phyloP scores from a whole-genome alignment of 1,284 basidiomycete genomes.

The Macrocybe sp. region DNA sequence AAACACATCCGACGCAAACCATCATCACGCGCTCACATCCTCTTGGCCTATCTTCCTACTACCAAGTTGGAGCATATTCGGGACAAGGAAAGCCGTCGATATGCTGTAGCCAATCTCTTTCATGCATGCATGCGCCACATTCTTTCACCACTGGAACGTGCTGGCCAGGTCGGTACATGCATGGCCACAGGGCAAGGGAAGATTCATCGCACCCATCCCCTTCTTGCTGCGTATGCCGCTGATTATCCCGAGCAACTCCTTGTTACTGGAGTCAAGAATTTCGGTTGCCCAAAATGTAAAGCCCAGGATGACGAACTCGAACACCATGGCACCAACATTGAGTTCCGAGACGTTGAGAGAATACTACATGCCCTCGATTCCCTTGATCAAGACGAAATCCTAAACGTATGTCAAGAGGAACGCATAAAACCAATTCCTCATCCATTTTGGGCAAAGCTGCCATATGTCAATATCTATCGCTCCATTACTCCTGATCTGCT shows the following conservation, averaged over 20 bases:
- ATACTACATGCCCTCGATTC: slow-evolving; percentile 15
- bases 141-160: not conserved
- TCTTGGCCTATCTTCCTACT: slow-evolving; percentile 36
- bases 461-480: slow-evolving; percentile 2
- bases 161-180: not conserved
- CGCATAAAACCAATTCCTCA: slow-evolving; percentile 21
- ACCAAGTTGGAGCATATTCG: slow-evolving; percentile 27
- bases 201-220: slow-evolving; percentile 24
- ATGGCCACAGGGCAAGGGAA: not conserved
- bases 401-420: slow-evolving; percentile 12
- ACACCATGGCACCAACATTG: slow-evolving; percentile 20
- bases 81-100: slow-evolving; percentile 21
- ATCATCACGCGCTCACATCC: slow-evolving; percentile 27
- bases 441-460: slow-evolving; percentile 4
- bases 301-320: slow-evolving; percentile 8
- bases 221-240: slow-evolving; percentile 34
- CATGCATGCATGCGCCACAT: slow-evolving; percentile 27
- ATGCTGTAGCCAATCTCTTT: slow-evolving; percentile 29
- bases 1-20: slow-evolving; percentile 36
- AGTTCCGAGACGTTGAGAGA: slow-evolving; percentile 6
- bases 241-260: slow-evolving; percentile 42
- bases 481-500: slow-evolving; percentile 11
- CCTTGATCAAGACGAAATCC: slow-evolving; percentile 12
- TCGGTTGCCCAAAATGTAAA: slow-evolving; percentile 20
- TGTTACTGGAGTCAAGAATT: slow-evolving; percentile 20